These are phyloP conservation scores for Mucor velutinosus DNA, from an alignment of 371 early-diverging fungal genomes.

Conservation along the genomic window DNA sequence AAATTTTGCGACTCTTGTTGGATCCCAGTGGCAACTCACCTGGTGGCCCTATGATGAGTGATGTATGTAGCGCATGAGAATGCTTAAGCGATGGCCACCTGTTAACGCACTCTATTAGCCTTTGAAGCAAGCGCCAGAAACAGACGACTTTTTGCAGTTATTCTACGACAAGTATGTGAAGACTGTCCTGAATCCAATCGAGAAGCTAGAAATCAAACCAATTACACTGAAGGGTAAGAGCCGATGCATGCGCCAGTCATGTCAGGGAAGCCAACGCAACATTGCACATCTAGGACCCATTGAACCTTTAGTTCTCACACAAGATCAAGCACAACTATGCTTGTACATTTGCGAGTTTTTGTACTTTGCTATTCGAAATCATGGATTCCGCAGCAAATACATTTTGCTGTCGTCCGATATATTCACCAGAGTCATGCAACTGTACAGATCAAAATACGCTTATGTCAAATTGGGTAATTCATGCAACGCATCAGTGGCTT, in stretches of 20 bases:
- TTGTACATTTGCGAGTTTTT: slow-evolving; percentile 76
- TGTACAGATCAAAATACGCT: slow-evolving; percentile 69
- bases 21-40: slow-evolving; percentile 48
- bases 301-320: slow-evolving; percentile 30
- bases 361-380: slow-evolving; percentile 59
- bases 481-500: slow-evolving; percentile 1
- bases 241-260: neutral
- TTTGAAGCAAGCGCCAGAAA: slow-evolving; percentile 58
- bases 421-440: slow-evolving; percentile 57
- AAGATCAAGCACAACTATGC: slow-evolving; percentile 41
- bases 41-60: slow-evolving; percentile 17
- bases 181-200: slow-evolving; percentile 64
- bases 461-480: slow-evolving; percentile 69
- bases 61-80: slow-evolving; percentile 10
- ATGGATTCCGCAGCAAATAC: slow-evolving; percentile 79
- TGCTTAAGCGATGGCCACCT: neutral
- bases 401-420: slow-evolving; percentile 68
- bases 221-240: slow-evolving; percentile 29
- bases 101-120: neutral
- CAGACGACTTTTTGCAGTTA: slow-evolving; percentile 70
- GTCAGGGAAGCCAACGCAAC: neutral
- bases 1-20: slow-evolving; percentile 72
- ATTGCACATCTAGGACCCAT: slow-evolving; percentile 25
- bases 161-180: slow-evolving; percentile 72
- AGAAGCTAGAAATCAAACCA: slow-evolving; percentile 36